A percentile compares a stretch with the other conserved stretches of the same genome.
Evolutionary conservation across 2,329 filamentous ascomycete genomes (phyloP).

Genomic region (Xylaria hypoxylon): DNA sequence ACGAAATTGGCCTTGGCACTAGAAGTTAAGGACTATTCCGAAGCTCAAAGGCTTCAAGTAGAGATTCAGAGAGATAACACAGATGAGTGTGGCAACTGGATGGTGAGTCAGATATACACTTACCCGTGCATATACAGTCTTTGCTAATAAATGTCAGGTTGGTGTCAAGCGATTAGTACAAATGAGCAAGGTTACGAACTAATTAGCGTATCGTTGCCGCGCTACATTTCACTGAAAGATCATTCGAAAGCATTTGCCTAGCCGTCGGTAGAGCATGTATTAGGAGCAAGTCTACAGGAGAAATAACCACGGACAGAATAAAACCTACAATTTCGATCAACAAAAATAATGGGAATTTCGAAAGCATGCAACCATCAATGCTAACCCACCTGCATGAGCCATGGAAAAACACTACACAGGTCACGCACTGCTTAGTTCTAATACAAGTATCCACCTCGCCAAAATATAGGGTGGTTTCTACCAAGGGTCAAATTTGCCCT

Average conservation of each 20-base stretch:
- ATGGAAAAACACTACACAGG: no score
- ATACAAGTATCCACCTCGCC: no score
- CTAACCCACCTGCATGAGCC: no score
- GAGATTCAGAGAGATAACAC: slow-evolving; percentile 82
- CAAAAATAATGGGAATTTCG: background rate
- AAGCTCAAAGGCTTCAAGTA: slow-evolving; percentile 75
- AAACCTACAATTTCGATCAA: slow-evolving; percentile 16
- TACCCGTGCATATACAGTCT: slow-evolving; percentile 1
- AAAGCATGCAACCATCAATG: background rate
- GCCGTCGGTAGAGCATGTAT: slow-evolving; percentile 9
- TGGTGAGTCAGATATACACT: slow-evolving; percentile 68
- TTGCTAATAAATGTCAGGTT: slow-evolving; percentile 66
- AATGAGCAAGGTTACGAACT: slow-evolving; percentile 78
- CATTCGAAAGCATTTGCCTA: background rate
- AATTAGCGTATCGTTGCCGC: background rate
- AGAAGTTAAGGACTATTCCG: slow-evolving; percentile 75
- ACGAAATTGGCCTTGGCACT: slow-evolving; percentile 73
- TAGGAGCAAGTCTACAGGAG: slow-evolving; percentile 1
- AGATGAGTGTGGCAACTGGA: slow-evolving; percentile 87
- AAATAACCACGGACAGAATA: slow-evolving; percentile 5
- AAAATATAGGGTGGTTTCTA: no score
- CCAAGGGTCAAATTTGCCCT: no score
- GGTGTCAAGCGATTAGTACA: slow-evolving; percentile 81
- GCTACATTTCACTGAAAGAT: background rate
- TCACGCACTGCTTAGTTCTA: no score